Base-by-base conservation (phyloP, 495 filamentous ascomycete species). In the Penicillium paradoxum region DNA sequence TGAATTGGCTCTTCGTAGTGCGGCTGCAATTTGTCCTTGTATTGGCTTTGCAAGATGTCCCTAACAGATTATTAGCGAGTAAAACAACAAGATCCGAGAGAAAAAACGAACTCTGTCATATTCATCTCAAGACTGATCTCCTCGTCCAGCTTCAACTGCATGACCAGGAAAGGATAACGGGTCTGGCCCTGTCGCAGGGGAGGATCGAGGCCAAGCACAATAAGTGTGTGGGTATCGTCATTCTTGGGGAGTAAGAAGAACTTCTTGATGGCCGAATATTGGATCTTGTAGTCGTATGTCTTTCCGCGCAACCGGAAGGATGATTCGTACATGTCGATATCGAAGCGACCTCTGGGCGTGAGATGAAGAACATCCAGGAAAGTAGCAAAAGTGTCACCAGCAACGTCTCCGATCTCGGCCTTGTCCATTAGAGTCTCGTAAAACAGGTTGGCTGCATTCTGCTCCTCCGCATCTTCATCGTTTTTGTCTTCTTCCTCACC, bases 231-330 rank as follows among this genome's bases (percentile, higher is more conserved):
- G 19, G 92, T 74, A 41, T 99, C 95, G 70, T 99, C 95, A 8
- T 93, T 91, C 74, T 97, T 99, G 5, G 95, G 95, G 6, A 99
- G 83, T 48, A 96, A 77, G 82, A 99, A 95, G 70, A 97, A 97
- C 71, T 97, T 97, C 76, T 99, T 99, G 75, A 97, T 89, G 30
- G 83, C 79, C 30, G 96, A 88, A 67, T 96, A 99, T 73, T 96
- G 90, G 55, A 99, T 96, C 79, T 99, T 99, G 82, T 99, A 99
- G 77, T 97, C 95, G 79, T 99, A 99, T 27, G 95, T 99, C 73
- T 97, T 97, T 45, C 95, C 95, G 44, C 95, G 92, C 51, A 99
- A 82, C 51, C 95, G 87, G 82, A 99, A 97, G 5, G 95, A 97
- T 1, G 84, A 83, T 67, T 97, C 95, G 80, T 97, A 99, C 89